phyloP scores from a whole-genome alignment of 106 monocot species.

The Amphibolis antarctica region DNA sequence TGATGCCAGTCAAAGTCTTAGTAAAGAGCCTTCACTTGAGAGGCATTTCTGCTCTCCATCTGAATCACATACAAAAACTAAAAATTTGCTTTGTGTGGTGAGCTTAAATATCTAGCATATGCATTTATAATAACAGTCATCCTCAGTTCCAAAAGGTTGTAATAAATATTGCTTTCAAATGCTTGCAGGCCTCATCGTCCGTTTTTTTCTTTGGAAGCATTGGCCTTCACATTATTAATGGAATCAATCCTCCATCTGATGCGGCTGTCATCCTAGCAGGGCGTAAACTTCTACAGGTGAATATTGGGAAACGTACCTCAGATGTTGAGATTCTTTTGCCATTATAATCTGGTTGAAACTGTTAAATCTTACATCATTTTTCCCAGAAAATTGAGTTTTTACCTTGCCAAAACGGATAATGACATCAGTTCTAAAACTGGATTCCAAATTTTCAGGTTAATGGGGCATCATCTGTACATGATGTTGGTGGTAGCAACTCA shows the following conservation, averaged over 20 bases:
- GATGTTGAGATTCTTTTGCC: background rate
- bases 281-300: conserved; percentile 61
- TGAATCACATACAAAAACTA: conserved; percentile 20
- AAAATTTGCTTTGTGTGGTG: conserved; percentile 58
- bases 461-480: conserved; percentile 3
- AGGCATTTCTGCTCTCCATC: conserved; percentile 19
- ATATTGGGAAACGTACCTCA: background rate
- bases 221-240: conserved; percentile 13
- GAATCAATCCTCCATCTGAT: conserved; percentile 7
- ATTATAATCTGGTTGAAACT: too few species aligned
- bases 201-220: conserved; percentile 24
- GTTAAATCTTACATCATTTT: too few species aligned
- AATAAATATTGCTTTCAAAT: conserved; percentile 1
- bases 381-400: too few species aligned
- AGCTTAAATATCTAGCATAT: background rate
- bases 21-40: conserved; percentile 34
- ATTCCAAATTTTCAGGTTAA: conserved; percentile 10
- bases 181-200: conserved; percentile 35
- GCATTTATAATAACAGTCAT: background rate
- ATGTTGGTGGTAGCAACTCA: conserved; percentile 18
- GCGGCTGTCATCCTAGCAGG: conserved; percentile 42
- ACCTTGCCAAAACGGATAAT: too few species aligned
- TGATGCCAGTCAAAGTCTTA: conserved; percentile 9
- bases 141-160: too few species aligned
- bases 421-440: background rate